These are phyloP conservation scores for Gnetum montanum DNA, from an alignment of 75 land plant species.

Conservation along the genomic window DNA sequence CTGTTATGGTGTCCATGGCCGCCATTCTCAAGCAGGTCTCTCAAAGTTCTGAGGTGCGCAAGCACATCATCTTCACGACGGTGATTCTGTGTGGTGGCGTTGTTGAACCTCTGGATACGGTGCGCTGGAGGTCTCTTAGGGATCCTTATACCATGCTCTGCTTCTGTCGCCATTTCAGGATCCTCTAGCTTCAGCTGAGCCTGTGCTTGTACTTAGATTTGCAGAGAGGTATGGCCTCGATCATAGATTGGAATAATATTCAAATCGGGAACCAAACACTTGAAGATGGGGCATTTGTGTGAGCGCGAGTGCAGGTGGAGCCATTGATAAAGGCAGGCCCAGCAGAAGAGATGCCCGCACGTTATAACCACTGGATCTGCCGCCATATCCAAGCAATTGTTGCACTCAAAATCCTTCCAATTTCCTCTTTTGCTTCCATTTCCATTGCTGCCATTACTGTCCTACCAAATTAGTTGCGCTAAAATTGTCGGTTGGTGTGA, in stretches of 20 bases:
- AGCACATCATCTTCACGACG: no score
- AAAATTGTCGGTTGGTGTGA: no score
- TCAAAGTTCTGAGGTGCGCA: no score
- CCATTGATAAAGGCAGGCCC: constrained; percentile 87
- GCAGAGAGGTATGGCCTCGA: constrained; percentile 25
- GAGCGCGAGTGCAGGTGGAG: constrained; percentile 49
- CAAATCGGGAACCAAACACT: constrained; percentile 48
- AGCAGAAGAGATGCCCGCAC: constrained; percentile 89
- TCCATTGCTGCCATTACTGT: not conserved
- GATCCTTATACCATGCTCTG: constrained; percentile 16
- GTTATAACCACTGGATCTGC: constrained; percentile 72
- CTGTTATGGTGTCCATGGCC: no score
- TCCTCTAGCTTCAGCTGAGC: constrained; percentile 18
- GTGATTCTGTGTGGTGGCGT: no score
- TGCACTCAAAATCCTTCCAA: constrained; percentile 54
- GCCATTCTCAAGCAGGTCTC: no score
- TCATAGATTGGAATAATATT: constrained; percentile 78
- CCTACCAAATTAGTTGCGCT: no score
- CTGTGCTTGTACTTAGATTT: not conserved
- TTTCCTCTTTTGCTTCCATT: not conserved
- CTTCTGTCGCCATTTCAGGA: constrained; percentile 65
- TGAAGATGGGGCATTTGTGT: constrained; percentile 86
- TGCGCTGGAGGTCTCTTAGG: no score
- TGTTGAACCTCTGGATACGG: no score
- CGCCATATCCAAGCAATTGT: constrained; percentile 74